Evolutionary conservation across 306 rosid genomes (phyloP).

Genomic region (Acmispon strigosus): DNA sequence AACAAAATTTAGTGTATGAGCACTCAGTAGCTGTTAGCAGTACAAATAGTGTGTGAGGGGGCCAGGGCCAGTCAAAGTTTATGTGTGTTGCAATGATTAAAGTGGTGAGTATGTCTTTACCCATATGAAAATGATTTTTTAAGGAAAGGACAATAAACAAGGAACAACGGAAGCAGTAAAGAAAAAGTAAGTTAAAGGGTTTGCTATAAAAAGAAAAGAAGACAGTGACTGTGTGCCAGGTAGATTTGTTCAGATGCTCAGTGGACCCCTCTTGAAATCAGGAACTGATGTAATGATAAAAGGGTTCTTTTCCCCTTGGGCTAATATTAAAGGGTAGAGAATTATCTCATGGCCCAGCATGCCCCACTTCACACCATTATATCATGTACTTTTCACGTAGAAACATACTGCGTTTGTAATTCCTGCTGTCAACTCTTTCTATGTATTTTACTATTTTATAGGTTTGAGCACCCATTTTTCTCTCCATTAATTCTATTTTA

Average conservation of each 20-base stretch:
- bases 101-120: conserved; percentile 55
- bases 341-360: conserved; percentile 18
- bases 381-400: too few species aligned
- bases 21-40: too few species aligned
- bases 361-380: neutral
- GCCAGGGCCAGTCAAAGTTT: conserved; percentile 73
- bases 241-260: conserved; percentile 43
- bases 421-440: too few species aligned
- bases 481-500: too few species aligned
- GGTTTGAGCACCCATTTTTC: too few species aligned
- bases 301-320: conserved; percentile 44
- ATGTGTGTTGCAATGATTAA: conserved; percentile 74
- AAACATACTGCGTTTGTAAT: too few species aligned
- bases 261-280: conserved; percentile 34
- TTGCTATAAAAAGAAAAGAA: conserved; percentile 44
- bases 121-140: conserved; percentile 85
- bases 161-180: conserved; percentile 51
- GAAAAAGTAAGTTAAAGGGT: conserved; percentile 50
- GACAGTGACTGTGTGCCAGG: conserved; percentile 56
- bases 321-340: neutral
- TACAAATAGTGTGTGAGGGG: conserved; percentile 8
- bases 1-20: too few species aligned
- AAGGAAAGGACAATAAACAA: conserved; percentile 55
- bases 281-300: conserved; percentile 48
- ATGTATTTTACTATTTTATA: too few species aligned